A percentile compares a stretch with the other conserved stretches of the same genome.
Conservation (phyloP, 2,329 filamentous ascomycete species). For the Aspergillus spinulosporus region DNA sequence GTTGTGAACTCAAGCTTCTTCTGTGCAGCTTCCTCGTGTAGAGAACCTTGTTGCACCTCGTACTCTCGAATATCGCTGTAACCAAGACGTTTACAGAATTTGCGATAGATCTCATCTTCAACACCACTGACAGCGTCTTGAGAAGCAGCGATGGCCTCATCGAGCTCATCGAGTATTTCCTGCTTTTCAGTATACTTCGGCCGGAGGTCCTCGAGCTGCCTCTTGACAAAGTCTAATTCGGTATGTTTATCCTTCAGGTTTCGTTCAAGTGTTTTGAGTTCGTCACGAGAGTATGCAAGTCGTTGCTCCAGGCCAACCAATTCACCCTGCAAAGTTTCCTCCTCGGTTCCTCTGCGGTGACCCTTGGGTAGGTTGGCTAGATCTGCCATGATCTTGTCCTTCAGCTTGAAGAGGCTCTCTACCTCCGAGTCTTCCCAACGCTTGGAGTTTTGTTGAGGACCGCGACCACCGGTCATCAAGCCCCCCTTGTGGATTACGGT, state of each 20-base stretch:
- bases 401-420: constrained; percentile 75
- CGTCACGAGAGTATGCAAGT: constrained; percentile 68
- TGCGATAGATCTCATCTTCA: constrained; percentile 82
- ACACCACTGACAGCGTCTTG: constrained; percentile 71
- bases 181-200: constrained; percentile 76
- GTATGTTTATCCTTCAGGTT: constrained; percentile 83
- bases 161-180: constrained; percentile 64
- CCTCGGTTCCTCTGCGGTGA: constrained; percentile 71
- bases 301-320: constrained; percentile 77
- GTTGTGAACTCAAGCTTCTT: constrained; percentile 84
- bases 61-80: constrained; percentile 91
- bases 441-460: constrained; percentile 73
- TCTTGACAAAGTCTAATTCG: constrained; percentile 71
- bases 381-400: constrained; percentile 73
- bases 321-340: constrained; percentile 79
- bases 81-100: constrained; percentile 82
- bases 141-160: constrained; percentile 56
- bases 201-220: constrained; percentile 71
- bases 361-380: constrained; percentile 77
- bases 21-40: constrained; percentile 86
- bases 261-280: constrained; percentile 74
- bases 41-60: constrained; percentile 85
- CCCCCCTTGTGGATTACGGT: constrained; percentile 95
- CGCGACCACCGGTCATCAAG: constrained; percentile 92
- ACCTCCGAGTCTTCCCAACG: constrained; percentile 89